Evolutionary conservation across 1,284 basidiomycete species (phyloP).

Genomic region (Vanrija sp.): DNA sequence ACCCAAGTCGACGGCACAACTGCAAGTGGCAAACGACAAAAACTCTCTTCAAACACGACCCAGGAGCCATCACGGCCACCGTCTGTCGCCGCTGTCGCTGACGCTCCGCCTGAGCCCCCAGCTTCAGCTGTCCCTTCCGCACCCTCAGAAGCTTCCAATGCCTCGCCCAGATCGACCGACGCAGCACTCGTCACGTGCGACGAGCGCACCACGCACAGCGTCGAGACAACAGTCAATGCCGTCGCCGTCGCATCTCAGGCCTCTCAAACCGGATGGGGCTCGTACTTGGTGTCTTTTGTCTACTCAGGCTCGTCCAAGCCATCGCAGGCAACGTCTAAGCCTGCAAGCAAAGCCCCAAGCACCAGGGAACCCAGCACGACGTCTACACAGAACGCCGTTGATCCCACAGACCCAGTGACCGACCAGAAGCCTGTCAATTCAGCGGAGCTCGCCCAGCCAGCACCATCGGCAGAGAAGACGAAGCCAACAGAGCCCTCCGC

Average conservation of each 20-base stretch:
- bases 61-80: not conserved
- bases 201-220: not conserved
- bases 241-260: not conserved
- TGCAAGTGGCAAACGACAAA: not conserved
- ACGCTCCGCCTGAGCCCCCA: not conserved
- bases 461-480: not conserved
- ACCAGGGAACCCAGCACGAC: slow-evolving; percentile 1
- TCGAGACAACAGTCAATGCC: slow-evolving; percentile 1
- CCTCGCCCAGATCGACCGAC: not conserved
- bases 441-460: too few relatives aligned
- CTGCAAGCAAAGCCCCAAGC: not conserved
- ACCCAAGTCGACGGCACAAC: not conserved
- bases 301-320: slow-evolving; percentile 4
- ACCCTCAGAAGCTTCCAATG: not conserved
- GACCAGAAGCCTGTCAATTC: slow-evolving; percentile 11
- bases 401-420: slow-evolving; percentile 9
- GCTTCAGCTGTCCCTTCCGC: not conserved
- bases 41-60: not conserved
- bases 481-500: not conserved
- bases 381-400: not conserved
- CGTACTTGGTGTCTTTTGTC: slow-evolving; percentile 32
- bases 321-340: not conserved
- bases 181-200: not conserved
- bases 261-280: slow-evolving; percentile 24
- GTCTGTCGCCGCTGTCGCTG: not conserved